Evolutionary conservation across 1,284 basidiomycete genomes (phyloP), one percentile per base, ranked within the genome.

Genomic region (Apiotrichum gamsii): DNA sequence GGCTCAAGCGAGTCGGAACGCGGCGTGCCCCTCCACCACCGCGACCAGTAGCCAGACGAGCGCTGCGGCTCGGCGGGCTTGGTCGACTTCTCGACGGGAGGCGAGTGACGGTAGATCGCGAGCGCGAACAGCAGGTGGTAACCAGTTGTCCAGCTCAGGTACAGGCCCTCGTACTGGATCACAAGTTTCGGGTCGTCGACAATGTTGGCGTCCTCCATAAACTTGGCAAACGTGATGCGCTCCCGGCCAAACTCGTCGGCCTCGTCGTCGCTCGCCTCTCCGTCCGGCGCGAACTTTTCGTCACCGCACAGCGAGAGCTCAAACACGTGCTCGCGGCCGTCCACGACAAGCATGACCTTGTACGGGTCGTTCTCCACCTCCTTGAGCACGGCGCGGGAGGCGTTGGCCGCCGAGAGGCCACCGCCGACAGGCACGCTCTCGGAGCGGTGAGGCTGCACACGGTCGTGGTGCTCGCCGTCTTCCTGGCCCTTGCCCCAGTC

Each of bases 141-240:
- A 1, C 74, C 75, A 31, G 74, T 75, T 38, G 74, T 67, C 76
- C 77, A 78, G 5, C 76, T 75, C 39, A 77, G 63, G 62, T 74
- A 76, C 53, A 61, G 54, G n/a, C 61, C 61, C 33, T 69, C 62
- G 60, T 77, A 78, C 31, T 72, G 65, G 19, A 79, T 61, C 21
- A 77, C 75, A 13, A 79, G 62, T 28, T 70, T 60, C 13, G 72
- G 67, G 51, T 77, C 73, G 47, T 77, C 74, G 6, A 77, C 70
- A n/a, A 78, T 58, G 3, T 66, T 60, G 2, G 70, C 64, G 42
- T 77, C 72, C 47, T 74, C 69, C 39, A 77, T 67, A 57, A 79
- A 80, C 15, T 67, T 65, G 52, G 72, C 68, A 59, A 75, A 78
- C 8, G 75, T 70, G n/a, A 79, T 59, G 10, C 75, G 67, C 14